These are phyloP conservation scores for Phytopythium cucurbitacearum DNA, from an alignment of 352 stramenopile species.

Conservation along the genomic window DNA sequence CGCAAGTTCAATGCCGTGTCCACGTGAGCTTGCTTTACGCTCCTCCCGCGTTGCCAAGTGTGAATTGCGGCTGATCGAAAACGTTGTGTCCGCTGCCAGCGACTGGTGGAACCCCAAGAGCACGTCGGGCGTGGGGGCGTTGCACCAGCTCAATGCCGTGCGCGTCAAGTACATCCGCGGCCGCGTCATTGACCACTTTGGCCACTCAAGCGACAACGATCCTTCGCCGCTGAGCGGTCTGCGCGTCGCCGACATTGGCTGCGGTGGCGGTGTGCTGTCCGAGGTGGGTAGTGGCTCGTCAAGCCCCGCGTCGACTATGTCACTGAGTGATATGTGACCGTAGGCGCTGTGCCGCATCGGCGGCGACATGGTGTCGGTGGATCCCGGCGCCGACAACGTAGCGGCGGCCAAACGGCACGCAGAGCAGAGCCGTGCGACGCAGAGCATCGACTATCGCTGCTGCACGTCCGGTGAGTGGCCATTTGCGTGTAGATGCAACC, in stretches of 20 bases:
- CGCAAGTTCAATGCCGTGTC: slow-evolving; percentile 77
- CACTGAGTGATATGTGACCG: too few species aligned
- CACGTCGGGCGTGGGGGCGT: slow-evolving; percentile 63
- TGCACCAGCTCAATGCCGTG: slow-evolving; percentile 83
- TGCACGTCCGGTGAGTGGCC: slow-evolving; percentile 55
- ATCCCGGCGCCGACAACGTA: slow-evolving; percentile 73
- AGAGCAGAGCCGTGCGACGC: slow-evolving; percentile 38
- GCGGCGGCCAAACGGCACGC: slow-evolving; percentile 65
- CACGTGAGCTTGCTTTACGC: slow-evolving; percentile 31
- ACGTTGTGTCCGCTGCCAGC: slow-evolving; percentile 15
- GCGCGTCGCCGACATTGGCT: slow-evolving; percentile 73
- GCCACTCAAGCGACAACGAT: slow-evolving; percentile 35
- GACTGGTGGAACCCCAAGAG: slow-evolving; percentile 82
- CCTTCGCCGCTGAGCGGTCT: slow-evolving; percentile 45
- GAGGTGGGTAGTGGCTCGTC: slow-evolving; percentile 17
- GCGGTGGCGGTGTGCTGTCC: slow-evolving; percentile 80
- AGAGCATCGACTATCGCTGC: slow-evolving; percentile 75
- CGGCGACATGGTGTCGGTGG: slow-evolving; percentile 64
- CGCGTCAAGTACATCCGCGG: slow-evolving; percentile 82
- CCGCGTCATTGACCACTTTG: slow-evolving; percentile 65
- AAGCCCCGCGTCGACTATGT: not conserved
- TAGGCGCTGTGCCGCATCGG: slow-evolving; percentile 67
- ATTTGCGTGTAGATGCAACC: slow-evolving; percentile 1
- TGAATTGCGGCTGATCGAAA: not conserved
- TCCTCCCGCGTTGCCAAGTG: not conserved